phyloP scores from a whole-genome alignment of 176 grass and related monocot species.

The Triticum timopheevii region DNA sequence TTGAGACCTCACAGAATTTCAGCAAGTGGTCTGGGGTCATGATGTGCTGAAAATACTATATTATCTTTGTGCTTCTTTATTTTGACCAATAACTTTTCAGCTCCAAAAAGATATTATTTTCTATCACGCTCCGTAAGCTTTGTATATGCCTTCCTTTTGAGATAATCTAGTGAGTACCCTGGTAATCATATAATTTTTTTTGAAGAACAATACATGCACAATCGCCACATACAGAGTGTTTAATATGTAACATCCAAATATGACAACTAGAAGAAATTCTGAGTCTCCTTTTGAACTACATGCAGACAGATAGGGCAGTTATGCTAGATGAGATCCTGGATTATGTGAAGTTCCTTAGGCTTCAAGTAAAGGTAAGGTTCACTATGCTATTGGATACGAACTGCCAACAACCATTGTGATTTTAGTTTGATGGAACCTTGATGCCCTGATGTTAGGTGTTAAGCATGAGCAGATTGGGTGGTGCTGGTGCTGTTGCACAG shows the following conservation, averaged over 20 bases:
- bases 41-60: constrained; percentile 29
- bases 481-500: constrained; percentile 93
- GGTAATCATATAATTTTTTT: neutral
- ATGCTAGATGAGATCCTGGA: constrained; percentile 99
- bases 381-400: constrained; percentile 17
- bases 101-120: constrained; percentile 15
- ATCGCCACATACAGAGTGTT: neutral
- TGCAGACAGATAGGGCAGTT: constrained; percentile 97
- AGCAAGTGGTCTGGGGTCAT: constrained; percentile 29
- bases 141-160: constrained; percentile 9
- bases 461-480: constrained; percentile 98
- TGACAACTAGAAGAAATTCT: neutral
- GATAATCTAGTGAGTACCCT: constrained; percentile 10
- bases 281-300: constrained; percentile 38
- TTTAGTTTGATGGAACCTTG: constrained; percentile 29
- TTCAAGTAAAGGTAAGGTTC: constrained; percentile 92
- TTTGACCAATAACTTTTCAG: constrained; percentile 17
- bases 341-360: constrained; percentile 97
- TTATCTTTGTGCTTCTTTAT: neutral
- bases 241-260: neutral
- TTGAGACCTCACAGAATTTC: constrained; percentile 39
- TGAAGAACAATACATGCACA: neutral
- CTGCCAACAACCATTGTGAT: neutral
- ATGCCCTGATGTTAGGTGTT: constrained; percentile 63
- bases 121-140: neutral